These are phyloP conservation scores for Senna siamea DNA, from an alignment of 306 rosid genomes.

Conservation along the genomic window DNA sequence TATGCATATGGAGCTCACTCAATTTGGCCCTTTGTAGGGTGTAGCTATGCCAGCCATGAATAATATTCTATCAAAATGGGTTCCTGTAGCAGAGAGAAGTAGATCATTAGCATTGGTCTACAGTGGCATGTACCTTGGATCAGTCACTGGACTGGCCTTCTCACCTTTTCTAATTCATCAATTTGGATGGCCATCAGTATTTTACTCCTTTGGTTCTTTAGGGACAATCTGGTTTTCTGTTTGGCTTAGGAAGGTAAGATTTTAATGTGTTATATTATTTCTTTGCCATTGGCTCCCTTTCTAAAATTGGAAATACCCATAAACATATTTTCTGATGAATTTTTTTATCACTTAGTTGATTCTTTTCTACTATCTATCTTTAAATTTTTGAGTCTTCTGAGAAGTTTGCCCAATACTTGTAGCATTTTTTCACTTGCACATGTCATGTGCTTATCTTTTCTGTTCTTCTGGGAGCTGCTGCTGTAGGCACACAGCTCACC, in stretches of 20 bases:
- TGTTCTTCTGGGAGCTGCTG: slow-evolving; percentile 33
- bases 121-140: slow-evolving; percentile 99
- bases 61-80: slow-evolving; percentile 93
- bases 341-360: slow-evolving; percentile 21
- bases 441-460: slow-evolving; percentile 10
- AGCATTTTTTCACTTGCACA: slow-evolving; percentile 1
- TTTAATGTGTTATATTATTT: slow-evolving; percentile 28
- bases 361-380: background rate
- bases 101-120: slow-evolving; percentile 91
- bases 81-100: slow-evolving; percentile 97
- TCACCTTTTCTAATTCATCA: slow-evolving; percentile 90
- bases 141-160: slow-evolving; percentile 96
- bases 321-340: background rate
- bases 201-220: slow-evolving; percentile 93
- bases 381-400: background rate
- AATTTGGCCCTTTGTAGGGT: slow-evolving; percentile 61
- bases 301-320: slow-evolving; percentile 1
- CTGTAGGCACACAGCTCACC: slow-evolving; percentile 92
- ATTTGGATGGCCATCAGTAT: slow-evolving; percentile 98
- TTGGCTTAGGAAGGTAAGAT: slow-evolving; percentile 82
- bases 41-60: slow-evolving; percentile 99
- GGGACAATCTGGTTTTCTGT: slow-evolving; percentile 86
- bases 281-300: slow-evolving; percentile 17
- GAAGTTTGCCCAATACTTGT: slow-evolving; percentile 3
- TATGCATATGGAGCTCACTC: slow-evolving; percentile 27